Evolutionary conservation across 225 moss, liverwort and hornwort species (phyloP).

Genomic region (Bryoerythrophyllum caledonicum): DNA sequence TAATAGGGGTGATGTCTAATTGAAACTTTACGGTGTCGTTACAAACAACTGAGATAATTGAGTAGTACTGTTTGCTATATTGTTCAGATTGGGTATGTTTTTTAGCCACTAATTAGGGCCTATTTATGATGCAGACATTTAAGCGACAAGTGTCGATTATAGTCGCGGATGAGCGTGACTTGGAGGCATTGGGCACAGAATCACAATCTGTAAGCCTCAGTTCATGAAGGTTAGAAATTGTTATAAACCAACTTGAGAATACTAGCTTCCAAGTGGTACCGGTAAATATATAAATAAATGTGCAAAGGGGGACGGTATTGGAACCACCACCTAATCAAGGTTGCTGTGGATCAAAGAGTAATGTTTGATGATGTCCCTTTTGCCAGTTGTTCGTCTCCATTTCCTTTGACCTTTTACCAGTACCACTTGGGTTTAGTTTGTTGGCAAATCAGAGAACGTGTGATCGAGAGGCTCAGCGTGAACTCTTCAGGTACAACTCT

Average conservation of each 20-base stretch:
- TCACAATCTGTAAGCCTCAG: constrained; percentile 46
- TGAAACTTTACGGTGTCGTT: too few relatives aligned
- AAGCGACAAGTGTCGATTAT: constrained; percentile 50
- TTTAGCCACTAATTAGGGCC: not conserved
- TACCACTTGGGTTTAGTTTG: constrained; percentile 21
- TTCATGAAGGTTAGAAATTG: constrained; percentile 34
- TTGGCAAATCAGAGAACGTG: not conserved
- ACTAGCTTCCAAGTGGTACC: not conserved
- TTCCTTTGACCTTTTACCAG: not conserved
- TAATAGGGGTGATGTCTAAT: too few relatives aligned
- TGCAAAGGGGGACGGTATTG: not conserved
- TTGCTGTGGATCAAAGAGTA: constrained; percentile 2
- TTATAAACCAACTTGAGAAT: constrained; percentile 10
- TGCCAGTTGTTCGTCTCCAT: not conserved
- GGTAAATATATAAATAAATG: not conserved
- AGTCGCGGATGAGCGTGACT: constrained; percentile 47
- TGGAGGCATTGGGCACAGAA: constrained; percentile 39
- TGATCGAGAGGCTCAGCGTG: not conserved
- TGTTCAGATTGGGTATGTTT: constrained; percentile 7
- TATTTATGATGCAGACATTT: constrained; percentile 38
- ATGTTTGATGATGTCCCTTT: constrained; percentile 16
- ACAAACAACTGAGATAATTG: not conserved
- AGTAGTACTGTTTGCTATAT: not conserved
- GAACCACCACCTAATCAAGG: not conserved
- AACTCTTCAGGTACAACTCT: not conserved